phyloP scores from a whole-genome alignment of 345 rosid genomes.

The Eucalyptus camaldulensis region DNA sequence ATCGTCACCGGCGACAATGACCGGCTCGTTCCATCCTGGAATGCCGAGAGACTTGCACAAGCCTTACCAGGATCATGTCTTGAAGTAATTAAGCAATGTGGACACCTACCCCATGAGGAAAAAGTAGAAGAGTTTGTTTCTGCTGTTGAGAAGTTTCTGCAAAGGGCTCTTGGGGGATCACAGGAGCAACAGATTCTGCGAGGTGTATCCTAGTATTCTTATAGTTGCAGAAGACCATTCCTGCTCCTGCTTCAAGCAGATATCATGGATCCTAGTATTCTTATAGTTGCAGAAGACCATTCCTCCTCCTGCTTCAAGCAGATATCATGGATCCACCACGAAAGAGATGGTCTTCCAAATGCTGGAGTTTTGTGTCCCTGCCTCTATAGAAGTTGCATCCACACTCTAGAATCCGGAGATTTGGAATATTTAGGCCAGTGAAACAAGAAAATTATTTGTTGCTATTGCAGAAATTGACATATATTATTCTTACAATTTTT shows the following conservation, averaged over 20 bases:
- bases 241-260: background rate
- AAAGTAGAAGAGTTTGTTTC: constrained; percentile 73
- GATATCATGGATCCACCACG: background rate
- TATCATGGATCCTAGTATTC: background rate
- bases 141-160: constrained; percentile 53
- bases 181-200: constrained; percentile 9
- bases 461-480: background rate
- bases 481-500: background rate
- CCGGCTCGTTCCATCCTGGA: constrained; percentile 86
- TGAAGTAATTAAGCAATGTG: constrained; percentile 65
- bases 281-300: background rate
- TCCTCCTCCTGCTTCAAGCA: background rate
- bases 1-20: constrained; percentile 77
- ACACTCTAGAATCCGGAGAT: background rate
- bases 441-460: background rate
- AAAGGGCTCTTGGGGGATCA: constrained; percentile 25
- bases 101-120: constrained; percentile 90
- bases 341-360: background rate
- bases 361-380: background rate
- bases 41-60: constrained; percentile 53
- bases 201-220: background rate
- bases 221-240: background rate
- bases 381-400: background rate
- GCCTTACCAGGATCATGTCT: constrained; percentile 65
- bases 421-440: background rate